These are phyloP conservation scores for Penicillium sp. DNA, from an alignment of 2,329 filamentous ascomycete genomes.

Conservation along the genomic window DNA sequence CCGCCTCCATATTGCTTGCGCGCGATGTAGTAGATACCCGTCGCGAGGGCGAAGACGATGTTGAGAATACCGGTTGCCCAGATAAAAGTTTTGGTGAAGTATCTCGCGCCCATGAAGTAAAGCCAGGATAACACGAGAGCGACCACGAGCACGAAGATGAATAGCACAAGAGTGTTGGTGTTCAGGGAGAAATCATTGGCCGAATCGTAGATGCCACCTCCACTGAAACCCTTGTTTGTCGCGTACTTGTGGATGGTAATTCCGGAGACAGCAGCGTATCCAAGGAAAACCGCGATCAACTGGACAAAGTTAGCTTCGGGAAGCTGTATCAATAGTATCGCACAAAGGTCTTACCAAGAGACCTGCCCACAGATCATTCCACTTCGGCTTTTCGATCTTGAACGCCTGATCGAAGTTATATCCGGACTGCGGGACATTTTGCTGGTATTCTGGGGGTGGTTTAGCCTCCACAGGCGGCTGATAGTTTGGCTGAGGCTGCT, in stretches of 20 bases:
- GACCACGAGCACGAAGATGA: slow-evolving; percentile 73
- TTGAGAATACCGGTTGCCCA: slow-evolving; percentile 91
- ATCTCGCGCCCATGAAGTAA: slow-evolving; percentile 74
- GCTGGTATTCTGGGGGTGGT: slow-evolving; percentile 18
- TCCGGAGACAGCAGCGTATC: slow-evolving; percentile 75
- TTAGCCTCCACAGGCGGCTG: slow-evolving; percentile 24
- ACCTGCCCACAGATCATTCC: slow-evolving; percentile 87
- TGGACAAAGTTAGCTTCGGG: slow-evolving; percentile 31
- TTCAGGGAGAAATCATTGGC: slow-evolving; percentile 68
- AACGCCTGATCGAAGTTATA: slow-evolving; percentile 75
- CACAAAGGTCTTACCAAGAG: slow-evolving; percentile 59
- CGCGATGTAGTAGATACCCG: slow-evolving; percentile 81
- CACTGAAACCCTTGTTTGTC: slow-evolving; percentile 62
- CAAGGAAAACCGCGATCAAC: slow-evolving; percentile 70
- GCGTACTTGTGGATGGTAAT: slow-evolving; percentile 75
- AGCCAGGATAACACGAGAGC: slow-evolving; percentile 73
- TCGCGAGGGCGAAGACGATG: slow-evolving; percentile 79
- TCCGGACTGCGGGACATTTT: slow-evolving; percentile 31
- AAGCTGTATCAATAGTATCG: neutral
- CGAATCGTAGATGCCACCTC: slow-evolving; percentile 72
- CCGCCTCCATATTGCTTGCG: slow-evolving; percentile 77
- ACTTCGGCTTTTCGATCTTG: slow-evolving; percentile 80
- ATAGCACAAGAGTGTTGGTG: slow-evolving; percentile 83
- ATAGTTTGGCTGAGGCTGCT: slow-evolving; percentile 4
- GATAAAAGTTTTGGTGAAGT: slow-evolving; percentile 86